Percentiles rank a stretch among this genome's conserved stretches.
These are phyloP conservation scores for Microcera coccophila DNA, from an alignment of 2,329 filamentous ascomycete species.

Conservation along the genomic window DNA sequence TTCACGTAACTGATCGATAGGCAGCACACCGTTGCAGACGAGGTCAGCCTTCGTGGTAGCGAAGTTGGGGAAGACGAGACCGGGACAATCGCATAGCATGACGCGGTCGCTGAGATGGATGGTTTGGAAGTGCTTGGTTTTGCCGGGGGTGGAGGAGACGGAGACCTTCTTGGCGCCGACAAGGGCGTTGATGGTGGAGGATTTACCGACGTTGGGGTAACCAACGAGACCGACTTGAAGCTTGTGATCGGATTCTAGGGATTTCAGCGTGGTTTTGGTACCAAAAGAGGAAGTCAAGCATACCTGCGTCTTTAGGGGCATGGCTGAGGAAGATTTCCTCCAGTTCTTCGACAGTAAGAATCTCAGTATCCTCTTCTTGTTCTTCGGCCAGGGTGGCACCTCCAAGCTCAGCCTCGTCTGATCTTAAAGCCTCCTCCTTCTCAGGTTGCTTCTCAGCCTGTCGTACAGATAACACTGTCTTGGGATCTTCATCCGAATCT, in stretches of 20 bases:
- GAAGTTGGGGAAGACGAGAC: constrained; percentile 98
- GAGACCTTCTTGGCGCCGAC: constrained; percentile 98
- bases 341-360: constrained; percentile 87
- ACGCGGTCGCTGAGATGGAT: constrained; percentile 89
- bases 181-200: constrained; percentile 98
- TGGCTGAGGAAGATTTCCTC: constrained; percentile 83
- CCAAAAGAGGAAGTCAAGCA: constrained; percentile 18
- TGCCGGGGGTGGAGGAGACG: constrained; percentile 93
- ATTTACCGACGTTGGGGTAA: constrained; percentile 98
- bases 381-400: constrained; percentile 29
- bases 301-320: constrained; percentile 52
- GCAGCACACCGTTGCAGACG: constrained; percentile 89
- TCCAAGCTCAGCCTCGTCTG: constrained; percentile 24
- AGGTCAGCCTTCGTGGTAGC: constrained; percentile 94
- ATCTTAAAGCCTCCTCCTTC: constrained; percentile 16
- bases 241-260: constrained; percentile 53
- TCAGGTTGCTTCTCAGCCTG: constrained; percentile 12
- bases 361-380: constrained; percentile 60
- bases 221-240: constrained; percentile 90
- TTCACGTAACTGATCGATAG: constrained; percentile 94
- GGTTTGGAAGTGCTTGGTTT: constrained; percentile 99
- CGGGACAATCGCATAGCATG: constrained; percentile 93
- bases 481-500: constrained; percentile 40
- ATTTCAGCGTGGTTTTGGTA: constrained; percentile 5
- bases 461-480: constrained; percentile 15